Conservation (phyloP, 306 rosid species). For the Echinosophora koreensis region DNA sequence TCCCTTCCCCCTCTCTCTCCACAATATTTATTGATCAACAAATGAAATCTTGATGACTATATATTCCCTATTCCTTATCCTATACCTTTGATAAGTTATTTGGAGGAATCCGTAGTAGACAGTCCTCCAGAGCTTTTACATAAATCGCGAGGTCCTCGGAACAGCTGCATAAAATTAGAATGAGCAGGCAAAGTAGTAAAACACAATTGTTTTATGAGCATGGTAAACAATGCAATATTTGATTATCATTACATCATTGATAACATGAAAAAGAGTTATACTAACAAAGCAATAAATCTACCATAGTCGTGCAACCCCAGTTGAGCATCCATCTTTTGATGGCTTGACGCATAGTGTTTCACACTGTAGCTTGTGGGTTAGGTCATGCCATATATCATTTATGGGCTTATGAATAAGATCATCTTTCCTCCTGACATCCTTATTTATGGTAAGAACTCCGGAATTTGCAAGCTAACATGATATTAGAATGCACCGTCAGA, state of each 20-base stretch:
- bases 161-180: slow-evolving; percentile 64
- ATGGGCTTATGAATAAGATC: slow-evolving; percentile 60
- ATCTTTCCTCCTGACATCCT: slow-evolving; percentile 65
- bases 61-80: slow-evolving; percentile 38
- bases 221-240: slow-evolving; percentile 13
- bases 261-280: slow-evolving; percentile 29
- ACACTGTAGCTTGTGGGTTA: slow-evolving; percentile 75
- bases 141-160: slow-evolving; percentile 76
- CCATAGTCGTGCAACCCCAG: slow-evolving; percentile 97
- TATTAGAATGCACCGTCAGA: slow-evolving; percentile 37
- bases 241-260: slow-evolving; percentile 7
- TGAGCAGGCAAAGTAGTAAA: slow-evolving; percentile 34
- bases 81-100: slow-evolving; percentile 90
- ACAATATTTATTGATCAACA: neutral
- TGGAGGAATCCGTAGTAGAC: slow-evolving; percentile 80
- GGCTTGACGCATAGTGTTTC: slow-evolving; percentile 93
- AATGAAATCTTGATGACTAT: slow-evolving; percentile 16
- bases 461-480: slow-evolving; percentile 65
- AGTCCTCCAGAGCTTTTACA: slow-evolving; percentile 69
- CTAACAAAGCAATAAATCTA: slow-evolving; percentile 51
- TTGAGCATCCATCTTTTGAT: slow-evolving; percentile 95
- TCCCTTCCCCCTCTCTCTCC: neutral
- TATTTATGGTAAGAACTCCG: slow-evolving; percentile 88
- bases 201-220: slow-evolving; percentile 24
- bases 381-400: slow-evolving; percentile 75